Percentiles rank a stretch among this genome's conserved stretches.
Evolutionary conservation across 257 asterid species (phyloP).

Genomic region (Mentha longifolia): DNA sequence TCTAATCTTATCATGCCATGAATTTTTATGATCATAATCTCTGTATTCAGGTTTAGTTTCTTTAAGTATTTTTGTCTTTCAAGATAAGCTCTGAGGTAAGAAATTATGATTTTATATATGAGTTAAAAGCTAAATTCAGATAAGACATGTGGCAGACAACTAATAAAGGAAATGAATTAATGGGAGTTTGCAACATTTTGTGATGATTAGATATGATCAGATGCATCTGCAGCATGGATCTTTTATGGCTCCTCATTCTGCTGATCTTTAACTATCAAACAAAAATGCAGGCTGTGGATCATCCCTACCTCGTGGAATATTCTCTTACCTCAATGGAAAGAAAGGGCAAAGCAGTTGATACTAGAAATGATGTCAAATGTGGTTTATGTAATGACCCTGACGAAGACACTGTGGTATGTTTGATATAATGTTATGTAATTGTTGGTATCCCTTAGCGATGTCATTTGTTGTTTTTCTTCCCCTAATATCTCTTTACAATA

Average conservation of each 20-base stretch:
- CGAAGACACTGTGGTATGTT: conserved; percentile 81
- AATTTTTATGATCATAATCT: not conserved
- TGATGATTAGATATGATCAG: not conserved
- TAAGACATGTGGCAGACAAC: no score
- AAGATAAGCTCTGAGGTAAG: no score
- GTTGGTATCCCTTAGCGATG: conserved; percentile 7
- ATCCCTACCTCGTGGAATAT: conserved; percentile 96
- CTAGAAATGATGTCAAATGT: conserved; percentile 56
- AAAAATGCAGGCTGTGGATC: conserved; percentile 85
- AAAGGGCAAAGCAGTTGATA: conserved; percentile 51
- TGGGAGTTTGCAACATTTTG: not conserved
- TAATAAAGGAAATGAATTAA: no score
- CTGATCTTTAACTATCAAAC: conserved; percentile 30
- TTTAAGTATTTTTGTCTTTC: not conserved
- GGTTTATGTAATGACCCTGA: conserved; percentile 71
- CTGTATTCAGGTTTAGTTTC: not conserved
- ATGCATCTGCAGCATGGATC: not conserved
- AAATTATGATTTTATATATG: no score
- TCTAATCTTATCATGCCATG: not conserved
- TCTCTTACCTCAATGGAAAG: conserved; percentile 65
- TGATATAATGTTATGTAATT: conserved; percentile 6
- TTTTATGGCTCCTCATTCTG: conserved; percentile 17
- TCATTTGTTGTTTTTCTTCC: conserved; percentile 7
- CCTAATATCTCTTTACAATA: not conserved
- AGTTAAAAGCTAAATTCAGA: no score